Evolutionary conservation across 2,329 filamentous ascomycete species (phyloP), one percentile per base, ranked within the genome.

Genomic region (Colletotrichum brevisporum): DNA sequence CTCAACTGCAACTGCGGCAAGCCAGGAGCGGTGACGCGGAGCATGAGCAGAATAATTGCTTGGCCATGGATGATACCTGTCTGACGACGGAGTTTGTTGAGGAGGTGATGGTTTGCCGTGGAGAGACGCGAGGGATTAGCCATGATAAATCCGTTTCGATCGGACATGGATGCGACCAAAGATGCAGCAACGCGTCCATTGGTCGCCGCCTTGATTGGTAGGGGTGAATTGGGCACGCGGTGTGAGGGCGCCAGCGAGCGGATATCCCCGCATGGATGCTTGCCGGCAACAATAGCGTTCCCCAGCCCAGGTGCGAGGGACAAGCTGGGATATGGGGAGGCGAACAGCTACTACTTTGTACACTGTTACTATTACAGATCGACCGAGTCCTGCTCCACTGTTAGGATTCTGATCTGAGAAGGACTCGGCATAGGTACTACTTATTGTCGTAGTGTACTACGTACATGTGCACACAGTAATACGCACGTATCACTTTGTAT

Each of bases 181-280:
- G 51, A 47, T 52, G 67, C 51, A 59, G 48, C 43, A 24, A 60
- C 18, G 45, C 47, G 52, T 26, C 27, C 41, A 56, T 52, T 60
- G 56, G 15, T 39, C 15, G 27, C 16, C 5, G 43, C 41, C 27
- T 26, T 56, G 45, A 61, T 61, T 60, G 67, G 51, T 51, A 47
- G 45, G 18, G 39, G 18, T 39, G 39, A 24, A 27, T 18, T 63
- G 53, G 45, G 39, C 39, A 41, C 31, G 26, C n/a, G 24, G 36
- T 41, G 55, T 67, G 59, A 54, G 59, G 43, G 59, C 39, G 51
- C 50, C 39, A 45, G 59, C 67, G 43, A 61, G 62, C 67, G 62
- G 63, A 67, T 61, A 53, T 69, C 36, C 67, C 67, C 67, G 67
- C 63, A 69, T 59, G 51, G 61, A 68, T 68, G 61, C 61, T 68